Base-by-base conservation (phyloP, 1,139 yeast species). In the Diutina sp. region DNA sequence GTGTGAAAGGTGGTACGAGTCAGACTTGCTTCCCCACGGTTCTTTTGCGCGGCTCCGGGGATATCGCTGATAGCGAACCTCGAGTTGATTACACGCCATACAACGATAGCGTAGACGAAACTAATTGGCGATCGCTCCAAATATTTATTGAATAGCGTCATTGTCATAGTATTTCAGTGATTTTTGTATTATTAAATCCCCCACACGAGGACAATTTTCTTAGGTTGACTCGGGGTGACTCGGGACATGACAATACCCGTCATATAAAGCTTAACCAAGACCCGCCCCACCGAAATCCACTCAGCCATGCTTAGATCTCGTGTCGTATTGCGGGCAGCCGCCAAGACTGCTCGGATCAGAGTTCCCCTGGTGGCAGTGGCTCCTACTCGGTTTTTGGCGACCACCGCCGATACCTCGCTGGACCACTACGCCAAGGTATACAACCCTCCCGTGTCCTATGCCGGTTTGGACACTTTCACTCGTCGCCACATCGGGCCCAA, bases 401-500 rank as follows among this genome's bases (percentile, higher is more conserved):
- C 72, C 4, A 12, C 50, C 16, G 30, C 50, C 29, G 71, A 78
- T 60, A 75, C 83, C 18, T 77, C 83, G 14, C 75, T 80, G 28
- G 69, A 65, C 4, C 69, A 76, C 61, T 80, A 77, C 62, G 61
- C 65, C 1, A 62, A 66, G 41, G 72, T 79, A n/a, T 77, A 70
- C 61, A 66, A 70, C 58, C 60, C 65, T 11, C 62, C 66, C 29
- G 61, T 64, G 46, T 62, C 70, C 2, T 67, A 71, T 57, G 66
- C 64, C 50, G 77, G 79, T 12, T 73, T 89, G 58, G 99, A 93
- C 67, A 85, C 95, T 2, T 93, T 91, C 69, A 82, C 89, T 56
- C 82, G 95, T 67, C 87, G 98, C 65, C 99, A 93, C 72, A 76
- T 90, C 60, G 99, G 99, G 16, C 95, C 97, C 25, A 77, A 81